These are phyloP conservation scores for Massospora cicadina DNA, from an alignment of 371 early-diverging fungal genomes.

Conservation along the genomic window DNA sequence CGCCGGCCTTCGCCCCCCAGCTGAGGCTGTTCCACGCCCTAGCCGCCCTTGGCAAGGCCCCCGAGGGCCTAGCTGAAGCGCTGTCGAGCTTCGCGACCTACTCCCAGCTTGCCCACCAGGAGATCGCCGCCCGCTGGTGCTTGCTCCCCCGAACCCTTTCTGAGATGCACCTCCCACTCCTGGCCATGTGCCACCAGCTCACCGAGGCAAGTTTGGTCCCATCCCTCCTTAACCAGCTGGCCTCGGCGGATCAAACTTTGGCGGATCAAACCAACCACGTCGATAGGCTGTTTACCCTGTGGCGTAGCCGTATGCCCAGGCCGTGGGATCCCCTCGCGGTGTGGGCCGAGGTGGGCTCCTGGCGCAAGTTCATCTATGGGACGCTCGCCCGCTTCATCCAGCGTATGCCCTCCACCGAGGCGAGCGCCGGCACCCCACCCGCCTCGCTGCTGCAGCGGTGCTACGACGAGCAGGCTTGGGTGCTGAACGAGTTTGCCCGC, in stretches of 20 bases:
- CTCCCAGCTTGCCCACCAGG: conserved; percentile 77
- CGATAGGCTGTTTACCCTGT: conserved; percentile 76
- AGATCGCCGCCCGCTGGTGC: conserved; percentile 70
- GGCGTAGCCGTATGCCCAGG: conserved; percentile 96
- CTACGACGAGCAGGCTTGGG: conserved; percentile 99
- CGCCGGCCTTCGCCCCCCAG: not conserved
- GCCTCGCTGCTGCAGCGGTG: conserved; percentile 91
- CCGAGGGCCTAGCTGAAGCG: not conserved
- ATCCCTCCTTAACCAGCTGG: conserved; percentile 66
- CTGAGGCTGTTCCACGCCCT: not conserved
- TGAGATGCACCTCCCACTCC: conserved; percentile 63
- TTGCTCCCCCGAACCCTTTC: conserved; percentile 65
- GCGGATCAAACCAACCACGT: conserved; percentile 75
- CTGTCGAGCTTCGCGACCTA: conserved; percentile 48
- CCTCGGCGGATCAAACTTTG: conserved; percentile 53
- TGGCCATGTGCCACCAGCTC: conserved; percentile 88
- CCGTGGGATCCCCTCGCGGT: conserved; percentile 91
- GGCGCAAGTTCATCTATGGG: conserved; percentile 95
- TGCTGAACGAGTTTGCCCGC: conserved; percentile 97
- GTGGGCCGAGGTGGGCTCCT: conserved; percentile 95
- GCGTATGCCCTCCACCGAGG: conserved; percentile 22
- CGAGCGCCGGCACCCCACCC: conserved; percentile 22
- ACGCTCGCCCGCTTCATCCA: conserved; percentile 14
- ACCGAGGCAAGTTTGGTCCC: conserved; percentile 87
- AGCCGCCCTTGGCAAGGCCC: not conserved